Percentiles rank a stretch among this genome's conserved stretches.
Conservation (phyloP, 805 yeast species). For the Hanseniaspora occidentalis region DNA sequence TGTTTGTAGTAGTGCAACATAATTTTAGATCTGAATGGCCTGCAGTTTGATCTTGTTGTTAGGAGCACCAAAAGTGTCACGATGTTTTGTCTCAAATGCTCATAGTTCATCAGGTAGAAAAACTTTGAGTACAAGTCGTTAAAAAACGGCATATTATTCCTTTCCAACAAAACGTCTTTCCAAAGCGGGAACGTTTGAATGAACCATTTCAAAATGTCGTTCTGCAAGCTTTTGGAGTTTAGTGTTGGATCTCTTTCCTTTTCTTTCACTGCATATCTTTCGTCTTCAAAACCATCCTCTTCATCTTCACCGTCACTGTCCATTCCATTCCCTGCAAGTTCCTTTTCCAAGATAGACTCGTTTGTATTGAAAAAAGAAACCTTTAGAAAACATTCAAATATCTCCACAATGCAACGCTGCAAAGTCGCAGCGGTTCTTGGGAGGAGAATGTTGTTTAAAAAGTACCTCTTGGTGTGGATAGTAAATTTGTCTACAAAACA, state of each 20-base stretch:
- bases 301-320: not conserved
- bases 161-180: not conserved
- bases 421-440: not conserved
- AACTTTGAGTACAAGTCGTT: not conserved
- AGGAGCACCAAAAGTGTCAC: not conserved
- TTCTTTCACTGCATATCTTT: not conserved
- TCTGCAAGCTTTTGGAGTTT: not conserved
- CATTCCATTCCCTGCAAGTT: no score
- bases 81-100: not conserved
- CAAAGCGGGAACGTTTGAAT: not conserved
- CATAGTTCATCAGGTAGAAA: not conserved
- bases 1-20: not conserved
- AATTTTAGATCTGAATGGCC: not conserved
- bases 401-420: not conserved
- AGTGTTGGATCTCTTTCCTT: not conserved
- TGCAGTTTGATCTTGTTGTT: not conserved
- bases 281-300: not conserved
- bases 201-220: not conserved
- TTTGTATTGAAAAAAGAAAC: not conserved
- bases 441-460: not conserved
- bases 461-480: not conserved
- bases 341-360: no score
- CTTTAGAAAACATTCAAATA: not conserved
- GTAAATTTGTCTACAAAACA: not conserved
- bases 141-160: not conserved